Evolutionary conservation across 2,329 filamentous ascomycete genomes (phyloP), one percentile per base, ranked within the genome.

Genomic region (Alternaria incomplexa): DNA sequence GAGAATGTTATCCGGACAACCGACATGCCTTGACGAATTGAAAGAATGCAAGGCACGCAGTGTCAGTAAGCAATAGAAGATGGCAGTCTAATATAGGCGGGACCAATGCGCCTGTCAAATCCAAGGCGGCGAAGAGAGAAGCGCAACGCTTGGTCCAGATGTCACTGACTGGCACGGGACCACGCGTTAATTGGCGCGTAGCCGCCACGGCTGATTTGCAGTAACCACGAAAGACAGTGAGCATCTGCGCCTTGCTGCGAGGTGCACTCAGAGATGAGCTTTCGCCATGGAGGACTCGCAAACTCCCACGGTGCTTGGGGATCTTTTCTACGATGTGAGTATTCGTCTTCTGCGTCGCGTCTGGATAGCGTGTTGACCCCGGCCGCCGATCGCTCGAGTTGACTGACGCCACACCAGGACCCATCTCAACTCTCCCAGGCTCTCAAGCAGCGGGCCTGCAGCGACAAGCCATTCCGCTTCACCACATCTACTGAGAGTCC

Each of bases 351-450:
- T 70, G 26, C 50, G 45, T 60, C 55, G 60, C 56, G 60, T 56
- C 30, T 26, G 40, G 56, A 66, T 65, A 50, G 61, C 55, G 71
- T 66, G 67, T 61, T 62, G 55, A 72, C 68, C 73, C 73, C 68
- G 69, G 72, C 61, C 66, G 73, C 69, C 67, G 71, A 75, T 73
- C 66, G 65, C 61, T 70, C 66, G 59, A 73, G 54, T 54, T 47
- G 45, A 61, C 62, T 58, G 48, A 64, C 71, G 64, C 69, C 64
- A 66, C 65, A 58, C 57, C 20, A 79, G 77, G 76, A 80, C 65
- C 77, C 77, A 51, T 77, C 73, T 13, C 75, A 77, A 66, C 75
- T 80, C 25, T 80, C 77, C 26, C 74, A 78, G 62, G 67, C 72
- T 63, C 75, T 80, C 55, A 61, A 70, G 70, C 74, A 79, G 71